Base-by-base conservation (phyloP, 768 basidiomycete genomes). In the Naganishia friedmannii region DNA sequence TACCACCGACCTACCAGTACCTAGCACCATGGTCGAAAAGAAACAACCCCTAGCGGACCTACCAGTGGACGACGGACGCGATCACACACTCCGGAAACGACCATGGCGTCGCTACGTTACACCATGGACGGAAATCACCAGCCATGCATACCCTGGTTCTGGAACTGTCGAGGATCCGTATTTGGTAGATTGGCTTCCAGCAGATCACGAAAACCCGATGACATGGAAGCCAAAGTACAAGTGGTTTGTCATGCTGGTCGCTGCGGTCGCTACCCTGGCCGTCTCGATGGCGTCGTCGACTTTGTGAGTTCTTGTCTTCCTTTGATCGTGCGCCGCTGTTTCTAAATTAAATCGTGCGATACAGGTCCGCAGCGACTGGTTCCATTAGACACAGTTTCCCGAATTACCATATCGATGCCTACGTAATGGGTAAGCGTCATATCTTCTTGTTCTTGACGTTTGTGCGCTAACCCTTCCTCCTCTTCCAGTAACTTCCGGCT, bases 161-260 rank as follows among this genome's bases (percentile, higher is more conserved):
- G 81, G 80, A 0, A 81, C 80, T 8, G 55, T 66, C 3, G 75
- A 75, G 56, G 74, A 77, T 54, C 81, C 80, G 10, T 80, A 74
- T 66, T 70, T 82, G 21, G 74, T 82, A 32, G 80, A 77, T 54
- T 81, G 79, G 81, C 53, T 78, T n/a, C 60, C 65, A 10, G 74
- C 67, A 2, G 69, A 69, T 51, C 66, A 70, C 10, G 79, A 80
- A 66, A 77, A 80, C 54, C 79, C 79, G 3, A 77, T 78, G 69
- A 71, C 71, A 34, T 79, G 78, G 79, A 57, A 70, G 1, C 23
- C 37, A 0, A 34, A 53, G 7, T 78, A 76, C 70, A 80, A 80
- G 56, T 80, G 79, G 79, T 48, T 65, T 13, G 63, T 73, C 17
- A 79, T 77, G 53, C 71, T 70, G 53, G 55, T 75, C 10, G 79